Base-by-base conservation (phyloP, 2,329 filamentous ascomycete genomes). In the Xylaria sp. region DNA sequence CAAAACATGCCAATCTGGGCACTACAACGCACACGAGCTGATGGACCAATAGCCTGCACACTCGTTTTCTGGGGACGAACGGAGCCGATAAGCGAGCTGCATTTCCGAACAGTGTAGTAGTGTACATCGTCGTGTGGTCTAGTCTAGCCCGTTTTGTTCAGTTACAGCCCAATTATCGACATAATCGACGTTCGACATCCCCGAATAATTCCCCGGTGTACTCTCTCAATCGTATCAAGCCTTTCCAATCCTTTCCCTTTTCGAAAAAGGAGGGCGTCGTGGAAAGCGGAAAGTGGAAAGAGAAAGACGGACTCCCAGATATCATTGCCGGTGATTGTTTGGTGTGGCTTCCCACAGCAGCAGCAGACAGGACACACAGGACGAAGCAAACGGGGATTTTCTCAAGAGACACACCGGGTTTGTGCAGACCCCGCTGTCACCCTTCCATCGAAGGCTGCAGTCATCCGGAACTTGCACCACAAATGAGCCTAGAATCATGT, bases 391-490 rank as follows among this genome's bases (percentile, higher is more conserved):
- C 68, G 73, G 75, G 72, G 74, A 70, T 72, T 75, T 73, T 56
- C 70, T 70, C 67, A 63, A 46, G 46, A 53, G 43, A 60, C 45
- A 67, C 70, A 30, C 15, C 72, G 68, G 74, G 41, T 72, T 68
- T 55, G 64, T 72, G 72, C 74, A 76, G 72, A 69, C 70, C 72
- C 74, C 74, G 72, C 75, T 76, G 72, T 75, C 74, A 76, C 69
- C 73, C 70, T 72, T 73, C 70, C 70, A 72, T 68, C 71, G 57
- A 61, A 70, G 48, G 39, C 72, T 77, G 75, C 72, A 74, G 64
- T 57, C 66, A 75, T 60, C 75, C 75, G 72, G 67, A 62, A 65
- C 66, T 63, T 62, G 70, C 72, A 66, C 70, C 15, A 65, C 75
- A 73, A 65, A 60, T 58, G 72, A 36, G 69, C 63, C 73, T 73